Conservation (phyloP, 177 flowering plant genomes). For the Vitis hybrid region DNA sequence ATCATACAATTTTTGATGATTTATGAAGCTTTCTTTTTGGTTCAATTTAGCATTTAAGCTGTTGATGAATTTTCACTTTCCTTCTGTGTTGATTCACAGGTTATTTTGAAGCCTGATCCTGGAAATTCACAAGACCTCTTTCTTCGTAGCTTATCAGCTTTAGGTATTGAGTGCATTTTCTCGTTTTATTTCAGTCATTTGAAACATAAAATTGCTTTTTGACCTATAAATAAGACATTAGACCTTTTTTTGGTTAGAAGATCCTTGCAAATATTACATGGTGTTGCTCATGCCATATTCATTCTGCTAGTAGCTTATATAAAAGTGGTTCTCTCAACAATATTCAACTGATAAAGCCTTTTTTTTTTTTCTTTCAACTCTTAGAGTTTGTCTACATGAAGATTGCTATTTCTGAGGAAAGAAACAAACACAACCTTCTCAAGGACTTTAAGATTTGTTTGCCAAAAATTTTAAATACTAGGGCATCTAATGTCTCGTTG, state of each 20-base stretch:
- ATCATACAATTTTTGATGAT: neutral
- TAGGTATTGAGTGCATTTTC: constrained; percentile 47
- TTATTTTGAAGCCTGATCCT: constrained; percentile 96
- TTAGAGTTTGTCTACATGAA: no score
- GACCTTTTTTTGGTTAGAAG: neutral
- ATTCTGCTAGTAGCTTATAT: no score
- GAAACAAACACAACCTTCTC: no score
- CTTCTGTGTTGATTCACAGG: constrained; percentile 45
- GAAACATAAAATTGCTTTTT: no score
- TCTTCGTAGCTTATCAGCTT: constrained; percentile 77
- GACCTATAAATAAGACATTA: neutral
- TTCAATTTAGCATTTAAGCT: neutral
- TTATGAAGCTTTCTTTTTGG: neutral
- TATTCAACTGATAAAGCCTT: no score
- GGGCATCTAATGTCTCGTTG: no score
- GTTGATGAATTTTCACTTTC: neutral
- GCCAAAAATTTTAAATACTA: no score
- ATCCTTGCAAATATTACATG: neutral
- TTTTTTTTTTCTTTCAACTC: no score
- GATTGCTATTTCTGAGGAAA: no score
- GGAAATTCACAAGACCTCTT: constrained; percentile 97
- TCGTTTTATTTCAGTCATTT: neutral
- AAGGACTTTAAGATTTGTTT: no score
- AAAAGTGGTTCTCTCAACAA: no score
- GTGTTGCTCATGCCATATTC: no score